A percentile compares a stretch with the other conserved stretches of the same genome.
phyloP scores from a whole-genome alignment of 495 filamentous ascomycete genomes.

The Annulohypoxylon stygium region DNA sequence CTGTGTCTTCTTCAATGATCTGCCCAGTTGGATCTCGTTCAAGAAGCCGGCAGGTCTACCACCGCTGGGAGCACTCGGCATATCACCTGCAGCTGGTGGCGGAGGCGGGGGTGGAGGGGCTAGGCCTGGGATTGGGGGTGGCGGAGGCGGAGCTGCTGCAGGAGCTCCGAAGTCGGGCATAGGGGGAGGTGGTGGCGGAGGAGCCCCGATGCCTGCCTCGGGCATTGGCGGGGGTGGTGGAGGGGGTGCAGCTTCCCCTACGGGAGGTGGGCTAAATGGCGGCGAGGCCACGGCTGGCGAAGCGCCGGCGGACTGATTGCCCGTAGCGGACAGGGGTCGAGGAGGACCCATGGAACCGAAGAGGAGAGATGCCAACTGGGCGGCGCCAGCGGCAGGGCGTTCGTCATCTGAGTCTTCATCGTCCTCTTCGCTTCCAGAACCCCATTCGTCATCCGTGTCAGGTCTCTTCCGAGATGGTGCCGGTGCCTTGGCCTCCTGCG shows the following conservation, averaged over 20 bases:
- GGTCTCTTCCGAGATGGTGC: slow-evolving; percentile 56
- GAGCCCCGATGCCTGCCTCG: slow-evolving; percentile 40
- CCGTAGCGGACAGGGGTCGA: slow-evolving; percentile 85
- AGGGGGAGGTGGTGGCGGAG: slow-evolving; percentile 57
- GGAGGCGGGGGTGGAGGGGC: slow-evolving; percentile 69
- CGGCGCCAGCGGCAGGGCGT: slow-evolving; percentile 82
- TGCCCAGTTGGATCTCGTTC: slow-evolving; percentile 84
- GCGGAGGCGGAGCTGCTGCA: slow-evolving; percentile 60
- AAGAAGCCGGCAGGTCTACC: slow-evolving; percentile 73
- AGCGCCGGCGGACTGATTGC: slow-evolving; percentile 71
- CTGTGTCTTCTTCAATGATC: slow-evolving; percentile 79
- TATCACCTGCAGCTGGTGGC: slow-evolving; percentile 59
- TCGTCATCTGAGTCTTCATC: slow-evolving; percentile 79
- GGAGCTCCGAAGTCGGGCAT: slow-evolving; percentile 53
- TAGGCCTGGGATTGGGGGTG: slow-evolving; percentile 66
- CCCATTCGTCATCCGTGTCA: slow-evolving; percentile 85
- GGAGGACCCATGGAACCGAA: slow-evolving; percentile 98
- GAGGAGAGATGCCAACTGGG: slow-evolving; percentile 90
- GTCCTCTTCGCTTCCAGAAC: slow-evolving; percentile 80
- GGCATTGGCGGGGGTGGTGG: slow-evolving; percentile 62
- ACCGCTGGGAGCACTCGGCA: slow-evolving; percentile 51
- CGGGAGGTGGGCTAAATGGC: slow-evolving; percentile 51
- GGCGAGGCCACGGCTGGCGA: slow-evolving; percentile 57
- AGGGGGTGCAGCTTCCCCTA: slow-evolving; percentile 52
- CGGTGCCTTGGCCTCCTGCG: slow-evolving; percentile 64